These are phyloP conservation scores for Pseudopithomyces maydicus DNA, from an alignment of 2,329 filamentous ascomycete genomes.

Conservation along the genomic window DNA sequence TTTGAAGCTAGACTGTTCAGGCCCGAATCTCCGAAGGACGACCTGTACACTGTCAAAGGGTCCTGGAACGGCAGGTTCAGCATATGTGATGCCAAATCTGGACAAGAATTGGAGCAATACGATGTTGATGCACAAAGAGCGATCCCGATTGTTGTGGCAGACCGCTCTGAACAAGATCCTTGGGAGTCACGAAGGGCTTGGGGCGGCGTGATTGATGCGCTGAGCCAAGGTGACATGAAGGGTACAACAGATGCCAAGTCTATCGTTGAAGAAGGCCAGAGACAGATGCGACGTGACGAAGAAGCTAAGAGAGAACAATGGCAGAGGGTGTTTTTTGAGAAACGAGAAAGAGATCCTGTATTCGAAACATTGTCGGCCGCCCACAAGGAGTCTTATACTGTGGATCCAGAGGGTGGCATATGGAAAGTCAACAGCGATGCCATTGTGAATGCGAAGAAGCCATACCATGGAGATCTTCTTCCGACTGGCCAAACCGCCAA, in stretches of 20 bases:
- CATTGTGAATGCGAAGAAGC: slow-evolving; percentile 25
- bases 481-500: slow-evolving; percentile 26
- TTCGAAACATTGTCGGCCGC: slow-evolving; percentile 30
- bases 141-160: slow-evolving; percentile 27
- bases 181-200: slow-evolving; percentile 54
- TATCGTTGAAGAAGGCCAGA: slow-evolving; percentile 45
- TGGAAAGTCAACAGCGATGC: slow-evolving; percentile 39
- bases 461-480: slow-evolving; percentile 35
- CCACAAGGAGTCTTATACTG: slow-evolving; percentile 25
- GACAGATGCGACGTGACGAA: slow-evolving; percentile 48
- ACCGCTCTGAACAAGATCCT: slow-evolving; percentile 47
- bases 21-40: slow-evolving; percentile 34
- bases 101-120: slow-evolving; percentile 44
- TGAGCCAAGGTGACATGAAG: slow-evolving; percentile 50
- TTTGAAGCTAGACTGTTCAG: slow-evolving; percentile 47
- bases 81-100: slow-evolving; percentile 41
- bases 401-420: slow-evolving; percentile 32
- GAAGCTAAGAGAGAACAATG: slow-evolving; percentile 44
- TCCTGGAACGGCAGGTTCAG: slow-evolving; percentile 49
- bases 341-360: slow-evolving; percentile 29
- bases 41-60: slow-evolving; percentile 47
- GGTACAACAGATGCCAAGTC: slow-evolving; percentile 37
- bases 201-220: slow-evolving; percentile 45
- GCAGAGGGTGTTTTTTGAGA: slow-evolving; percentile 48
- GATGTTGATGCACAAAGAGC: slow-evolving; percentile 30